Evolutionary conservation across 2,329 filamentous ascomycete species (phyloP), one percentile per base, ranked within the genome.

Genomic region (Xylaria multiplex): DNA sequence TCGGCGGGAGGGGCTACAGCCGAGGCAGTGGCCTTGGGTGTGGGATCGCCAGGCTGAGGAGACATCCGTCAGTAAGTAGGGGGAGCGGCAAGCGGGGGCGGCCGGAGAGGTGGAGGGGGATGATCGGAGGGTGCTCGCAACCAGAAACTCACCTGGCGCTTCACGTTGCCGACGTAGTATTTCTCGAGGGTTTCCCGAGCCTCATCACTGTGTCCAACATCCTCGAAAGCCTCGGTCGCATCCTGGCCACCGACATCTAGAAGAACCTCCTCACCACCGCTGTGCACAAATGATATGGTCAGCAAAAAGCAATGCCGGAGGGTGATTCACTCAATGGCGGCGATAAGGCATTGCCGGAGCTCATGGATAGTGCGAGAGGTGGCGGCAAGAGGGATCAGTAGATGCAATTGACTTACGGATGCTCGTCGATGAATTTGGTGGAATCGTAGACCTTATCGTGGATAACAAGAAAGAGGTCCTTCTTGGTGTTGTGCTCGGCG

Each of bases 121-220:
- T n/a, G 24, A 42, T 7, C 56, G 45, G 52, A 65, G 62, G 66
- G 56, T 52, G 35, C 19, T 62, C 32, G 53, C 43, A 19, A 66
- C 79, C 58, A 6, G 54, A 9, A 45, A 66, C 89, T 76, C 86
- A 96, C 93, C 85, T 87, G 79, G 80, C 93, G 88, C 89, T 97
- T 96, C 79, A 97, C 81, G 43, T 78, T 85, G 71, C 93, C 94
- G 72, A 96, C 86, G 59, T 89, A 81, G 71, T 97, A 84, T 76
- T 88, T 88, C 37, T 91, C 89, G 64, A 99, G 89, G 73, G 97
- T 95, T 85, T 98, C 95, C 73, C 96, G 91, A 73, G 96, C 96
- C 86, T 99, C 96, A 81, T 99, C 96, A 76, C 92, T 96, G 91
- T 99, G 96, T 78, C 96, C 96, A 77, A 99, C 96, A 82, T 99